These are phyloP conservation scores for Lycium barbarum DNA, from an alignment of 257 asterid genomes.

Conservation along the genomic window DNA sequence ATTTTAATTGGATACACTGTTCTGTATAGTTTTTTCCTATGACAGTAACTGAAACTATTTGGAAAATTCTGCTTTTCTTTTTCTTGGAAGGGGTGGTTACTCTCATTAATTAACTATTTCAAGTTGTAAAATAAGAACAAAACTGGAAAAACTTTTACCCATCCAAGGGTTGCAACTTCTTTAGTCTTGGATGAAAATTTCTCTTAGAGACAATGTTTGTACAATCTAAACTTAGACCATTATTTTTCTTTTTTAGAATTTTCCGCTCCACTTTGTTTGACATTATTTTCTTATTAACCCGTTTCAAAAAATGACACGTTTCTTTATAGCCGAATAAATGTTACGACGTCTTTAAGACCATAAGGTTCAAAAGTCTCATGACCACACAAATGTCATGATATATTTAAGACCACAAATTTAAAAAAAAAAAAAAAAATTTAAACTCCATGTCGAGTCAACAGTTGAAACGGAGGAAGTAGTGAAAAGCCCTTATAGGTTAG, in stretches of 20 bases:
- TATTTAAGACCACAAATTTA: too few relatives aligned
- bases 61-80: slow-evolving; percentile 1
- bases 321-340: background rate
- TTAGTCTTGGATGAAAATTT: background rate
- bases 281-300: background rate
- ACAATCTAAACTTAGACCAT: background rate
- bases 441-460: background rate
- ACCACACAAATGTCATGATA: too few relatives aligned
- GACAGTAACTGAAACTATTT: background rate
- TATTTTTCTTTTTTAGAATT: too few relatives aligned
- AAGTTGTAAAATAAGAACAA: background rate
- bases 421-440: too few relatives aligned
- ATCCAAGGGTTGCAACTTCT: background rate
- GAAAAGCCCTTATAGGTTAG: too few relatives aligned
- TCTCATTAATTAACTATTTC: background rate
- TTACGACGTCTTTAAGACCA: background rate
- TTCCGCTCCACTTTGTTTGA: background rate
- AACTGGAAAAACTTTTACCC: background rate
- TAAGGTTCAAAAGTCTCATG: background rate
- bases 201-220: background rate
- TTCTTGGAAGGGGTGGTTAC: background rate
- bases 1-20: background rate
- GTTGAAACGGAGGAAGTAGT: background rate
- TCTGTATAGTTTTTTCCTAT: background rate
- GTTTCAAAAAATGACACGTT: background rate